Evolutionary conservation across 2,329 filamentous ascomycete genomes (phyloP).

Genomic region (Lecanicillium sp.): DNA sequence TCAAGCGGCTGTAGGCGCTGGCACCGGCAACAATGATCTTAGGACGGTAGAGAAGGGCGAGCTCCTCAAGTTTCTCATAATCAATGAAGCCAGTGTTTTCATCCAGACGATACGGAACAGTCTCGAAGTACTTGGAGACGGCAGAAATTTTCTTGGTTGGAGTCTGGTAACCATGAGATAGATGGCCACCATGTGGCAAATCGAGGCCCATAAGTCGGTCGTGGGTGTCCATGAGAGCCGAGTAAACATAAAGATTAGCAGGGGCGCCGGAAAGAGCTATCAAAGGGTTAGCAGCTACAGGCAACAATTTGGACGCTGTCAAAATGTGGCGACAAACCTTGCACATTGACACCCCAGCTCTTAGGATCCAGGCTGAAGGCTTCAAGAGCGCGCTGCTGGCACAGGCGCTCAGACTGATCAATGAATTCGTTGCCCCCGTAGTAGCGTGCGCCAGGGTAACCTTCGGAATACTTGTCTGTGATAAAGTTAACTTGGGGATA

Average conservation of each 20-base stretch:
- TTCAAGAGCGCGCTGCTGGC: constrained; percentile 82
- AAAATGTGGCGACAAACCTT: constrained; percentile 47
- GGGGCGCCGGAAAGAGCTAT: constrained; percentile 66
- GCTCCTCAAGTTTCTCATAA: constrained; percentile 83
- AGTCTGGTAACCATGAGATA: constrained; percentile 96
- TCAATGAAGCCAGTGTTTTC: constrained; percentile 89
- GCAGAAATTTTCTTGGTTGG: constrained; percentile 94
- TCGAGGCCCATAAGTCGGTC: constrained; percentile 96
- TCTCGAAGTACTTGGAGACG: constrained; percentile 98
- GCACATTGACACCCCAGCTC: constrained; percentile 96
- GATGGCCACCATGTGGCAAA: constrained; percentile 88
- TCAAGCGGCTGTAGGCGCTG: constrained; percentile 89
- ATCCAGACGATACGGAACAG: constrained; percentile 86
- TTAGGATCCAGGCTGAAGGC: constrained; percentile 75
- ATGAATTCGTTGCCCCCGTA: constrained; percentile 97
- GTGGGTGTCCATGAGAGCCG: constrained; percentile 83
- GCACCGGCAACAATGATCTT: constrained; percentile 94
- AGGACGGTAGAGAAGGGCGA: constrained; percentile 81
- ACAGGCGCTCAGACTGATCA: constrained; percentile 79
- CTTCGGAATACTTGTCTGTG: constrained; percentile 93
- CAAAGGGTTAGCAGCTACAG: constrained; percentile 2
- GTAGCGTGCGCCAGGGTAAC: constrained; percentile 92
- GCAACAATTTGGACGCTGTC: background rate
- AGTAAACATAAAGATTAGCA: constrained; percentile 88
- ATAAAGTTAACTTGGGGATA: no score